These are phyloP conservation scores for Lipomyces anomalus DNA, from an alignment of 805 yeast species.

Conservation along the genomic window DNA sequence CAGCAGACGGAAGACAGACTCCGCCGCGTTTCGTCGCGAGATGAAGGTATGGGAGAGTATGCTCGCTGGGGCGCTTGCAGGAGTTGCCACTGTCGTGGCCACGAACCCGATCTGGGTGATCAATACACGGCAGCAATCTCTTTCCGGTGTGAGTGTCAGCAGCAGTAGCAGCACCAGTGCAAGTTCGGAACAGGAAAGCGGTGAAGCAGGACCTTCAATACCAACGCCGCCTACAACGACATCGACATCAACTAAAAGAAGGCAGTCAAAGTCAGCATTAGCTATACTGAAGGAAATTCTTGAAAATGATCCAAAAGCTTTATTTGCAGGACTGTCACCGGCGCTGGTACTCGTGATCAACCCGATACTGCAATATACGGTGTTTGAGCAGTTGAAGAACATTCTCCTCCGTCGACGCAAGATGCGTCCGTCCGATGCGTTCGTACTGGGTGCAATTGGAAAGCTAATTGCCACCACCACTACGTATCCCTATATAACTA, in stretches of 20 bases:
- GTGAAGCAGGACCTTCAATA: background rate
- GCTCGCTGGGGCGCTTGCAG: slow-evolving; percentile 77
- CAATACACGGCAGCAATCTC: background rate
- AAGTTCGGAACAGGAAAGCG: background rate
- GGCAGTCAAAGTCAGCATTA: too few species aligned
- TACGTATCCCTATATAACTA: slow-evolving; percentile 87
- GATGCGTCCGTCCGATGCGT: slow-evolving; percentile 66
- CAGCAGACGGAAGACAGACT: slow-evolving; percentile 29
- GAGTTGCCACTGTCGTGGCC: slow-evolving; percentile 71
- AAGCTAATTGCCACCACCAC: slow-evolving; percentile 81
- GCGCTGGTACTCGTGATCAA: slow-evolving; percentile 80
- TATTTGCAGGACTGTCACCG: slow-evolving; percentile 82
- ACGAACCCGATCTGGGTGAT: slow-evolving; percentile 85
- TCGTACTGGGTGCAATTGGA: slow-evolving; percentile 82
- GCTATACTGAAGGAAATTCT: slow-evolving; percentile 48
- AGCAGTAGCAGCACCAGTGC: background rate
- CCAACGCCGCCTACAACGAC: too few species aligned
- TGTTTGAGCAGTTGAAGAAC: slow-evolving; percentile 80
- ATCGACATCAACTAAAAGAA: too few species aligned
- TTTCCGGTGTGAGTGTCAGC: background rate
- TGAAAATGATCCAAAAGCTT: slow-evolving; percentile 63
- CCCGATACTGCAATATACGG: slow-evolving; percentile 88
- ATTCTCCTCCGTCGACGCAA: slow-evolving; percentile 51
- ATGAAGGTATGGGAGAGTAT: slow-evolving; percentile 50
- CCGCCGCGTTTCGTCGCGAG: slow-evolving; percentile 24